Evolutionary conservation across 805 yeast species (phyloP), one percentile per base, ranked within the genome.

Genomic region (Saturnispora quitensis): DNA sequence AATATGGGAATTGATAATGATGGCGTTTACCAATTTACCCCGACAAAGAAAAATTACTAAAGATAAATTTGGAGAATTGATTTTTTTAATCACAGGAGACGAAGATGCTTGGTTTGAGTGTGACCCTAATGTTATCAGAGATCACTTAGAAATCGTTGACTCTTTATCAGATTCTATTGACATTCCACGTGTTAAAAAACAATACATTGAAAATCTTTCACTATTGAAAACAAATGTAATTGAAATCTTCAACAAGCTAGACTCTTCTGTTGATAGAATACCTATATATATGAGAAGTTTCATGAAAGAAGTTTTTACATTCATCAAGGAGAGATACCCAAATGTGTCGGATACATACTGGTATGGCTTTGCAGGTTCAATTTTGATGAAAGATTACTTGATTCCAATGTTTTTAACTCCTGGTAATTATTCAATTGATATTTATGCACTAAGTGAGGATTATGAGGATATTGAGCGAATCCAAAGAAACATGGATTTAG

Each of bases 171-270:
- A 70, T 38, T 96, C 98, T 1, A 87, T 91, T 55, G 84, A 84
- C 56, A 90, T 87, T 57, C 77, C 81, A 1, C 81, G 76, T n/a
- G 89, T 91, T 0, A 77, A 93, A 34, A 67, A 69, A 0, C 73
- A 74, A 43, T 93, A 88, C 64, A 82, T 93, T 34, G 67, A 73
- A 35, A 90, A 93, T 58, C 70, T 93, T 60, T 86, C 86, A 66
- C 70, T 71, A 22, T 68, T 93, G 49, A 78, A 98, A 64, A 95
- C 86, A 55, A 73, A 76, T 43, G 72, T 88, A 0, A 78, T 84
- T 25, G 79, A 80, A 51, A 68, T 86, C 9, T 71, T 88, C 58
- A 76, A 76, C 18, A 60, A 77, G 0, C 60, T 89, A 24, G 58
- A 56, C 1, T 76, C 74, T 25, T 66, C 68, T 33, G 61, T 81